Percentiles rank a stretch among this genome's conserved stretches.
These are phyloP conservation scores for Allium sativum DNA, from an alignment of 106 monocot species.

Conservation along the genomic window DNA sequence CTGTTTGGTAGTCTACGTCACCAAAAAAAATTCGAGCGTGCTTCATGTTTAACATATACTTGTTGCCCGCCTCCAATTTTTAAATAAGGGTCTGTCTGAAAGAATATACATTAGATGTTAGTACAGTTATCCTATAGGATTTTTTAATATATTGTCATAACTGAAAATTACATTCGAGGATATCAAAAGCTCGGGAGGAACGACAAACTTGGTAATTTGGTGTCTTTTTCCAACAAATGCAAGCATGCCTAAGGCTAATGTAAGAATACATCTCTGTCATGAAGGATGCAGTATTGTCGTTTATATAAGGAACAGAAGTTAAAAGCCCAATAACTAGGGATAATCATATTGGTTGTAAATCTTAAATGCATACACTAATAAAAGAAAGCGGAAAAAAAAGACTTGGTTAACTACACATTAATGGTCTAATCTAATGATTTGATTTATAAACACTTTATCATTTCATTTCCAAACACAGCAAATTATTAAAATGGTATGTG, in stretches of 20 bases:
- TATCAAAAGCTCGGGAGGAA: constrained; percentile 25
- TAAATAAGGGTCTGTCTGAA: constrained; percentile 68
- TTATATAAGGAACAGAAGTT: too few species aligned
- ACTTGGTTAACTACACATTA: too few species aligned
- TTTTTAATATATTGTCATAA: background rate
- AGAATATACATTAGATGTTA: constrained; percentile 3
- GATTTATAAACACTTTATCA: too few species aligned
- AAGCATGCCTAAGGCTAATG: constrained; percentile 51
- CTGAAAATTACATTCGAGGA: constrained; percentile 40
- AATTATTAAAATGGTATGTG: too few species aligned
- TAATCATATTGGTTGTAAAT: too few species aligned
- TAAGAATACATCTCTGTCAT: constrained; percentile 54
- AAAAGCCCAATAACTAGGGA: too few species aligned
- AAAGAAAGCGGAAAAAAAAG: too few species aligned
- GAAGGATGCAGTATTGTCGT: constrained; percentile 39
- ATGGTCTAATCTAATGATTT: too few species aligned
- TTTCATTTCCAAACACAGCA: too few species aligned
- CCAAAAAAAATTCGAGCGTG: constrained; percentile 48
- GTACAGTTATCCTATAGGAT: background rate
- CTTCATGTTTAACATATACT: constrained; percentile 41
- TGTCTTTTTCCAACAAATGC: constrained; percentile 70
- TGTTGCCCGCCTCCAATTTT: constrained; percentile 55
- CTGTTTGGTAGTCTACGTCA: constrained; percentile 35
- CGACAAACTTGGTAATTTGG: constrained; percentile 50
- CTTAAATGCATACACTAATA: too few species aligned